Evolutionary conservation across 176 grass and related monocot species (phyloP), one percentile per base, ranked within the genome.

Genomic region (Hsuehochloa calcarea): DNA sequence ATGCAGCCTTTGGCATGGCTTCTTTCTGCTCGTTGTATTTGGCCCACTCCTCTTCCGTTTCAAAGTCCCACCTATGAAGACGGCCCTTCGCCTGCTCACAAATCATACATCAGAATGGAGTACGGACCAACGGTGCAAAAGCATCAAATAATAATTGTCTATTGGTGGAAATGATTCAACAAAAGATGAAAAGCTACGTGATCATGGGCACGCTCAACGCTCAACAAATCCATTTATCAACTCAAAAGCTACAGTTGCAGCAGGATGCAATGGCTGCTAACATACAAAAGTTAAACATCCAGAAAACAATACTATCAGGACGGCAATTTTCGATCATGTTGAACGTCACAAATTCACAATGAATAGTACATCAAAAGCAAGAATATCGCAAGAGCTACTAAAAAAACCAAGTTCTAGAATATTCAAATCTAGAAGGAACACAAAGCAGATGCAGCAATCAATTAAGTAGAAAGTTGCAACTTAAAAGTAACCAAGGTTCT

Each of bases 1-100:
- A 98, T 39, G 96, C 96, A 0, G 96, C 96, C 88, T 98, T 98
- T 10, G 96, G 96, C 96, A 95, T 98, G 38, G 93, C 93, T 77
- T 98, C 96, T 52, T 98, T 98, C 72, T 98, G 78, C 16, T 98
- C 96, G 4, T 98, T 98, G 82, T 98, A 98, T 17, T 85, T 87
- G 0, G 96, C 96, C 96, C 96, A 98, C 70, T 98, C 96, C 67
- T 98, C 96, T 92, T 98, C 93, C 0, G 96, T 95, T 83, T 98
- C 96, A 34, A 98, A 98, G 81, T 98, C 96, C 96, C 96, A 98
- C 63, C 96, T 88, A 22, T 98, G 96, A 69, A 98, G 96, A 46
- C 96, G 93, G 65, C 96, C 96, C 91, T 98, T 98, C 1, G 96
- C 96, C 96, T 98, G 84, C 82, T 70, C 70, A 76, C 39, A 35